phyloP scores from a whole-genome alignment of 768 basidiomycete genomes.

The Macrolepiota dolichaula region DNA sequence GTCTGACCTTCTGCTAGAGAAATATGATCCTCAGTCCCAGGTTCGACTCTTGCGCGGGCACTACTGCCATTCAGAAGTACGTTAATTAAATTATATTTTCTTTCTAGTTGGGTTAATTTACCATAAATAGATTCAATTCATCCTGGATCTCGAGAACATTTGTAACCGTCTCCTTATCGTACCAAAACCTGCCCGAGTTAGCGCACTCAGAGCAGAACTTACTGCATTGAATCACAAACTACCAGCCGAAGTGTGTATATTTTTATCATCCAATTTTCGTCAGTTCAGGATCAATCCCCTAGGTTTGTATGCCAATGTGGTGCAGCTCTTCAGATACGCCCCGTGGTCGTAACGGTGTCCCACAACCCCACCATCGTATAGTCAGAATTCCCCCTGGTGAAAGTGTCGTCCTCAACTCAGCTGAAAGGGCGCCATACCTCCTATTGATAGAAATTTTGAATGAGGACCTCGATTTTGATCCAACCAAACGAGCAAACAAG shows the following conservation, averaged over 20 bases:
- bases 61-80: slow-evolving; percentile 84
- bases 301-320: slow-evolving; percentile 91
- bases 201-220: slow-evolving; percentile 93
- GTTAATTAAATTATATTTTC: slow-evolving; percentile 19
- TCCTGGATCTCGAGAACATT: slow-evolving; percentile 87
- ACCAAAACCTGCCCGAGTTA: slow-evolving; percentile 91
- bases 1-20: slow-evolving; percentile 58
- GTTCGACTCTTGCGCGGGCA: slow-evolving; percentile 75
- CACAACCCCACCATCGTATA: slow-evolving; percentile 85
- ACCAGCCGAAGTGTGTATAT: slow-evolving; percentile 77
- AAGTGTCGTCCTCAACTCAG: slow-evolving; percentile 96
- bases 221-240: slow-evolving; percentile 94
- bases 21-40: slow-evolving; percentile 67
- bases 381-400: slow-evolving; percentile 98
- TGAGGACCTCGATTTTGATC: slow-evolving; percentile 91
- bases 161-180: slow-evolving; percentile 89
- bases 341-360: slow-evolving; percentile 30
- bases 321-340: slow-evolving; percentile 68
- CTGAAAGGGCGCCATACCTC: slow-evolving; percentile 92
- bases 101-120: slow-evolving; percentile 13
- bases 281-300: slow-evolving; percentile 10
- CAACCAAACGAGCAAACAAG: slow-evolving; percentile 75
- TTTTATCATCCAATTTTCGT: background rate
- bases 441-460: slow-evolving; percentile 88
- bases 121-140: slow-evolving; percentile 67